A percentile compares a stretch with the other conserved stretches of the same genome.
Conservation (phyloP, 495 filamentous ascomycete genomes). For the Coniosporium apollinis region DNA sequence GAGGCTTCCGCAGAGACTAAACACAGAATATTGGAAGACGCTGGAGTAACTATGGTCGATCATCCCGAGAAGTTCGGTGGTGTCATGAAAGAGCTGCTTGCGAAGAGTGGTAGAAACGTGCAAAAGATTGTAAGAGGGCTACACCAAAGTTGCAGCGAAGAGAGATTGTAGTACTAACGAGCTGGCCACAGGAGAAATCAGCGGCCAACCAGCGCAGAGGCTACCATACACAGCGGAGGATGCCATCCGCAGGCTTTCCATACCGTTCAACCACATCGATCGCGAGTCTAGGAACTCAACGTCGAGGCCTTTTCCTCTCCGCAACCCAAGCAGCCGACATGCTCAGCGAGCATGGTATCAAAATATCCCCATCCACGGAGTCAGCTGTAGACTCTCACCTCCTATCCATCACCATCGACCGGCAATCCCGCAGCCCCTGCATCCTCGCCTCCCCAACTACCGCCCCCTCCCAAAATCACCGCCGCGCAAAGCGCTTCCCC, state of each 20-base stretch:
- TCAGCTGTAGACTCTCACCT: constrained; percentile 28
- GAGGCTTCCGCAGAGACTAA: constrained; percentile 51
- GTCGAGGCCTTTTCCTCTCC: constrained; percentile 41
- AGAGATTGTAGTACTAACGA: no score
- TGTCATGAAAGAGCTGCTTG: constrained; percentile 45
- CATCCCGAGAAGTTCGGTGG: constrained; percentile 70
- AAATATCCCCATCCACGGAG: constrained; percentile 27
- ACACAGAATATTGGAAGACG: constrained; percentile 47
- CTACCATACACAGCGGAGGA: no score
- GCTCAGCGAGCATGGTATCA: constrained; percentile 35
- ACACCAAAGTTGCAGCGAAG: constrained; percentile 1
- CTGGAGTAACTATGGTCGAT: constrained; percentile 58
- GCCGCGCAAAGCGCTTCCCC: constrained; percentile 36
- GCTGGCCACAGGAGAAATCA: no score
- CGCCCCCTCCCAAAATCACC: constrained; percentile 19
- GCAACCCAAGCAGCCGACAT: constrained; percentile 41
- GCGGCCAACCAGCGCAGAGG: constrained; percentile 6
- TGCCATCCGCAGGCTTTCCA: constrained; percentile 18
- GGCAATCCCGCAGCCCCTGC: constrained; percentile 45
- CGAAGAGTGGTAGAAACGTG: constrained; percentile 16
- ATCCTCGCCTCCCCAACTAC: constrained; percentile 43
- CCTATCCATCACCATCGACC: constrained; percentile 49
- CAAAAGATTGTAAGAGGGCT: constrained; percentile 14
- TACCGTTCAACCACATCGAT: constrained; percentile 12
- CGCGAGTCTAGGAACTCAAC: no score